Evolutionary conservation across 1,284 basidiomycete species (phyloP), one percentile per base, ranked within the genome.

Genomic region (Fomes fomentarius): DNA sequence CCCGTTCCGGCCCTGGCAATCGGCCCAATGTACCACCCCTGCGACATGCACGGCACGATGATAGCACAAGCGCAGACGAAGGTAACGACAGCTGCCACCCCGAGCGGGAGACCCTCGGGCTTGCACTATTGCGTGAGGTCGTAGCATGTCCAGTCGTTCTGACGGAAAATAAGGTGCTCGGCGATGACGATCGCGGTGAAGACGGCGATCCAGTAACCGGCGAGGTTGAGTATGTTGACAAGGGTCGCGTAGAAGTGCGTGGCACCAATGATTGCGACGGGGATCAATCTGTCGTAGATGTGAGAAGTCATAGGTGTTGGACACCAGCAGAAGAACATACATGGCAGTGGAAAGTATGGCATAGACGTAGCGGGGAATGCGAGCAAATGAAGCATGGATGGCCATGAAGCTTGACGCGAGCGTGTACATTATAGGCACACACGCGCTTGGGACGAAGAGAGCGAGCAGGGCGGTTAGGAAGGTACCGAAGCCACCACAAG

Each of bases 361-460:
- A 62, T 85, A 85, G 24, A 91, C 75, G 71, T 90, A 93, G 57
- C 91, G 77, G 0, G 92, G 93, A 1, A 93, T 76, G 40, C 72
- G 71, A 11, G 75, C 70, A 57, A 83, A 79, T 46, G 83, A 59
- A 63, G 85, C 65, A 6, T 83, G 72, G 25, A 89, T 75, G 14
- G 88, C 78, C 80, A 91, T 89, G 55, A 89, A 79, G 54, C 84
- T 88, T 33, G 85, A 80, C 3, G 86, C 85, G 64, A 90, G 89
- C 2, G 85, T 85, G 67, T 93, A 93, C 80, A 92, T 89, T 15
- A 83, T 89, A 1, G 87, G 86, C 4, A 86, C 90, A 59, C 87
- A 78, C 2, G 80, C 77, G 45, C 80, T 79, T 0, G 82, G 76
- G 15, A 82, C 71, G 17, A 75, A 77, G 41, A 89, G 70, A 0